Percentiles rank a stretch among this genome's conserved stretches.
Conservation (phyloP, 441 rosid species). For the Adansonia gregorii region DNA sequence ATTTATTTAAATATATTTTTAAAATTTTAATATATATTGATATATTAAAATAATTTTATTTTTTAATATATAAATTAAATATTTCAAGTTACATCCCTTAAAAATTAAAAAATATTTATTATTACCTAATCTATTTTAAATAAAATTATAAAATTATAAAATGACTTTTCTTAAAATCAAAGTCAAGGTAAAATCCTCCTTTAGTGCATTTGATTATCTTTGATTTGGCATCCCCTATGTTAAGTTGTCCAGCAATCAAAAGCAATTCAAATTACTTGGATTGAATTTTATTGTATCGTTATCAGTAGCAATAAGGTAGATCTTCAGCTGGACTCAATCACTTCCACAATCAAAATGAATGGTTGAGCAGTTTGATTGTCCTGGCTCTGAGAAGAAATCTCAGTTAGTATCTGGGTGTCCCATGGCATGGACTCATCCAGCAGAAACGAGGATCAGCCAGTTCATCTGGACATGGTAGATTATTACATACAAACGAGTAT, state of each 20-base stretch:
- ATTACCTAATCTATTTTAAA: too few species aligned
- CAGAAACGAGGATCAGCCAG: conserved; percentile 27
- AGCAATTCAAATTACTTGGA: conserved; percentile 25
- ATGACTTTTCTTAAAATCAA: too few species aligned
- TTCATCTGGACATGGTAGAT: conserved; percentile 37
- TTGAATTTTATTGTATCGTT: conserved; percentile 30
- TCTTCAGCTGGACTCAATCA: conserved; percentile 31
- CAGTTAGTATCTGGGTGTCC: conserved; percentile 31
- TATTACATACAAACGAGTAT: conserved; percentile 30
- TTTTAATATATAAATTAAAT: too few species aligned
- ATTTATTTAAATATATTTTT: too few species aligned
- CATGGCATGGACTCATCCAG: conserved; percentile 19
- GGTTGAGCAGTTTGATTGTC: conserved; percentile 39
- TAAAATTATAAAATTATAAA: too few species aligned
- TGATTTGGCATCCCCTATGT: conserved; percentile 12
- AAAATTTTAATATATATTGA: too few species aligned
- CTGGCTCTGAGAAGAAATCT: conserved; percentile 43
- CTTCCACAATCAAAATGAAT: not conserved
- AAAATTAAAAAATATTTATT: too few species aligned
- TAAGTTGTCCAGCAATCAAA: conserved; percentile 17
- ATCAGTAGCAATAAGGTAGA: conserved; percentile 48
- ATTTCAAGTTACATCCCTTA: too few species aligned
- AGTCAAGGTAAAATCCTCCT: conserved; percentile 54
- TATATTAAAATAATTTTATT: too few species aligned
- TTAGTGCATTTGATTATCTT: conserved; percentile 15